Base-by-base conservation (phyloP, 305 asterid species). In the Fraxinus latifolia region DNA sequence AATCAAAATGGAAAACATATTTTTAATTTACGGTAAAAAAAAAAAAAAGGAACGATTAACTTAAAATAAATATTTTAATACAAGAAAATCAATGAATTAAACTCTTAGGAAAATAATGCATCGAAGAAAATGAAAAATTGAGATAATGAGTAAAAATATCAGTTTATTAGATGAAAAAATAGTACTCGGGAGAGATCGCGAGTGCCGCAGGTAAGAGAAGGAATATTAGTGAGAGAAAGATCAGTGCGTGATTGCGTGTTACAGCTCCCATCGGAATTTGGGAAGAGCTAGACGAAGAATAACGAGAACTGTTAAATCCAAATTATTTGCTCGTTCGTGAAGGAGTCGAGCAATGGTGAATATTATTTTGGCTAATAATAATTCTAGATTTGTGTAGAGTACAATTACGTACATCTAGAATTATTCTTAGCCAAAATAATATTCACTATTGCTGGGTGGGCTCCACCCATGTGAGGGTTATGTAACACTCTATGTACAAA, bases 121-220 rank as follows among this genome's bases (percentile, higher is more conserved):
- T 47, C 68, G 68, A 17, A 58, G 7, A 17, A 17, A 58, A 9
- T 58, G 25, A 21, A 58, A 58, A 7, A 5, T 6, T 58, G 68
- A 58, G 27, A 6, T 19, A 17, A 21, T 19, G 27, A 19, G 68
- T 17, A 58, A 58, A 58, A 58, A 17, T 58, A 58, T 17, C 5
- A 55, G 27, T 17, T 58, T 58, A 19, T 34, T 6, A 58, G 17
- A 68, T 76, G 75, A 55, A 73, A 44, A 58, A 74, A 60, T 19
- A 39, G 44, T 77, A 90, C 93, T 88, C 85, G 29, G 85, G 76
- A 76, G 93, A 84, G 90, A 87, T 90, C 93, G 88, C 91, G 87
- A 88, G 55, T 58, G 86, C 74, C 23, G 81, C 77, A 1, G 89
- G 88, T 27, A 84, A 79, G 53, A 81, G 62, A 67, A 88, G 81